A percentile compares a stretch with the other conserved stretches of the same genome.
phyloP scores from a whole-genome alignment of 441 rosid species.

The Gossypium aridum region DNA sequence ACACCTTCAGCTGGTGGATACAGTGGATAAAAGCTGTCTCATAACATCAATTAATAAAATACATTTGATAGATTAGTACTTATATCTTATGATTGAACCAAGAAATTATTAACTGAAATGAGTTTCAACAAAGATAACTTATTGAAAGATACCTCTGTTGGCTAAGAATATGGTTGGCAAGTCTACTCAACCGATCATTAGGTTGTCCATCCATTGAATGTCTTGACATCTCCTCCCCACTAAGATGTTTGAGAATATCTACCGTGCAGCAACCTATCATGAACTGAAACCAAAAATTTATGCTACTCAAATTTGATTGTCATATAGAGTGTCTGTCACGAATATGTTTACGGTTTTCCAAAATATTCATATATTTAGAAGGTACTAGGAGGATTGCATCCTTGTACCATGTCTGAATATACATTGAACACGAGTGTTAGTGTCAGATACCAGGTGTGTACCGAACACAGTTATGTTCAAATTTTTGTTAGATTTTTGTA shows the following conservation, averaged over 20 bases:
- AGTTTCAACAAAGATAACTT: not conserved
- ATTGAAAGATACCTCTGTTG: conserved; percentile 56
- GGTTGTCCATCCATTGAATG: conserved; percentile 51
- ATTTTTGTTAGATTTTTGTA: not conserved
- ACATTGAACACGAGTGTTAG: not conserved
- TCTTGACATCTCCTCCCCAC: conserved; percentile 82
- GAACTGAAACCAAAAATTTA: conserved; percentile 49
- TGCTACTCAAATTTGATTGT: not conserved
- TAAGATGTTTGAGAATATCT: conserved; percentile 82
- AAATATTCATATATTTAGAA: not conserved
- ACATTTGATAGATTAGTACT: not conserved
- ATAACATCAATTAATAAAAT: not conserved
- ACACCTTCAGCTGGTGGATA: conserved; percentile 84
- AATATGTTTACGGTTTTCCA: not conserved
- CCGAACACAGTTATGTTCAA: not conserved
- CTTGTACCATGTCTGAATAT: not conserved
- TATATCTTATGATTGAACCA: not conserved
- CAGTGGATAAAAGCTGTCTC: conserved; percentile 82
- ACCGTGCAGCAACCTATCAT: conserved; percentile 86
- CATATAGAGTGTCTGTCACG: not conserved
- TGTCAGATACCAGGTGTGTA: not conserved
- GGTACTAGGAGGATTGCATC: not conserved
- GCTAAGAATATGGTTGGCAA: conserved; percentile 68
- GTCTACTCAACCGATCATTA: conserved; percentile 77
- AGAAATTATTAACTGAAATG: not conserved